phyloP scores from a whole-genome alignment of 2,329 filamentous ascomycete species.

The Colletotrichum costaricense region DNA sequence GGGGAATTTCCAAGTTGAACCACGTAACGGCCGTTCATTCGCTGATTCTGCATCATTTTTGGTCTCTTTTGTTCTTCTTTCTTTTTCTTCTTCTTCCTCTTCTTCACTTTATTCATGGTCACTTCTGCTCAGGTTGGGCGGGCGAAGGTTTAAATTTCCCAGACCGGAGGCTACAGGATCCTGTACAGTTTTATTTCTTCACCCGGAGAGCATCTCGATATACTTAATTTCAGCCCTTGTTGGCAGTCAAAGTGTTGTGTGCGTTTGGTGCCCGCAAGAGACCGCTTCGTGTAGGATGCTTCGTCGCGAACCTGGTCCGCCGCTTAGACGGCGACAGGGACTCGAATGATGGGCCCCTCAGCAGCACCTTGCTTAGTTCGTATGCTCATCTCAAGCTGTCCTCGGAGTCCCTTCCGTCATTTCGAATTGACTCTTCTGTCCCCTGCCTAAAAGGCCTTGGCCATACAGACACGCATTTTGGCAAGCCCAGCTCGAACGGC shows the following conservation, averaged over 20 bases:
- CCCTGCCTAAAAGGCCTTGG: background rate
- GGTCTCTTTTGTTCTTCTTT: background rate
- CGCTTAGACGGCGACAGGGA: conserved; percentile 29
- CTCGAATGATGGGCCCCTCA: conserved; percentile 15
- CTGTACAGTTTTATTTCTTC: conserved; percentile 18
- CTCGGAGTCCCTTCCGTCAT: background rate
- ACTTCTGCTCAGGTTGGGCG: conserved; percentile 2
- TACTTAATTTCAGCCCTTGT: conserved; percentile 18
- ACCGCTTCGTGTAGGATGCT: conserved; percentile 1
- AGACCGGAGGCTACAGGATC: conserved; percentile 11
- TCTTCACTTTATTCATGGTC: background rate
- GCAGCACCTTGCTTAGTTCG: background rate
- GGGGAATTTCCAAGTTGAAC: conserved; percentile 29
- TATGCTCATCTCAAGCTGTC: background rate
- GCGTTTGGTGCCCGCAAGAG: conserved; percentile 2
- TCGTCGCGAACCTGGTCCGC: conserved; percentile 19
- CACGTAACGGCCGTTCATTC: conserved; percentile 35
- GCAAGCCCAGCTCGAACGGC: background rate
- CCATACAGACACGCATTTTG: background rate
- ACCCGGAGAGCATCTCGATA: conserved; percentile 8
- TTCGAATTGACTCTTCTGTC: background rate
- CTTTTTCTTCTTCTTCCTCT: too few species aligned
- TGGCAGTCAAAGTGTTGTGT: conserved; percentile 18
- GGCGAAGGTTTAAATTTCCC: conserved; percentile 14
- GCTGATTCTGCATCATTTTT: conserved; percentile 18